Evolutionary conservation across 2,329 filamentous ascomycete species (phyloP).

Genomic region (Coniochaeta sp.): DNA sequence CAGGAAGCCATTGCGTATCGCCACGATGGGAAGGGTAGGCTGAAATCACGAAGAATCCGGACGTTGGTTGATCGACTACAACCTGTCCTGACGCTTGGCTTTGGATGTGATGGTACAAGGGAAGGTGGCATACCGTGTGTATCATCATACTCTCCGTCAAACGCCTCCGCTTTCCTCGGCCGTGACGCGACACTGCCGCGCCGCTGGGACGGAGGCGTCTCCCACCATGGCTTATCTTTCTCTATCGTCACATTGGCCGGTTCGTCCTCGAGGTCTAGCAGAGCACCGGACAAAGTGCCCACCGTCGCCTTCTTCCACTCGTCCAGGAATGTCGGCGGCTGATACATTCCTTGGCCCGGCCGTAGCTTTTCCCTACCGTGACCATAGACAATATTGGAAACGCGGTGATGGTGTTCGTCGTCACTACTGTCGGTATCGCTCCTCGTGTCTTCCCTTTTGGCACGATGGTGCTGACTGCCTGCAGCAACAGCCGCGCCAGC

Average conservation of each 20-base stretch:
- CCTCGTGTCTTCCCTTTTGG: slow-evolving; percentile 10
- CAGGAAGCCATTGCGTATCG: too few species aligned
- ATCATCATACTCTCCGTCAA: slow-evolving; percentile 62
- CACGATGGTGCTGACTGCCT: slow-evolving; percentile 3
- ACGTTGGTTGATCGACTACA: too few species aligned
- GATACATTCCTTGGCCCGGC: slow-evolving; percentile 49
- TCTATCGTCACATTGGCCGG: slow-evolving; percentile 27
- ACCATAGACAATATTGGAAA: slow-evolving; percentile 31
- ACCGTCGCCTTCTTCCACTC: slow-evolving; percentile 66
- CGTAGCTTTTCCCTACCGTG: slow-evolving; percentile 31
- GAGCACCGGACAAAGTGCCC: slow-evolving; percentile 47
- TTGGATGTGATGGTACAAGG: too few species aligned
- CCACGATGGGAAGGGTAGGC: too few species aligned
- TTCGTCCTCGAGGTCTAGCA: slow-evolving; percentile 48
- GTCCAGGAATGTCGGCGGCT: slow-evolving; percentile 52
- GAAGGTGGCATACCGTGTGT: slow-evolving; percentile 37
- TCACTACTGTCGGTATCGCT: slow-evolving; percentile 22
- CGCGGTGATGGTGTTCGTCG: slow-evolving; percentile 26
- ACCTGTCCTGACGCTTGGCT: too few species aligned
- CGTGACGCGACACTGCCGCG: slow-evolving; percentile 36
- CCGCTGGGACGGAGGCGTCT: slow-evolving; percentile 42
- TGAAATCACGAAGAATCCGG: too few species aligned
- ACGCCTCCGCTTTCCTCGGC: slow-evolving; percentile 52
- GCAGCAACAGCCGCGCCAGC: slow-evolving; percentile 8
- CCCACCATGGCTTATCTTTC: slow-evolving; percentile 68